Base-by-base conservation (phyloP, 306 rosid genomes). In the Gillenia trifoliata region DNA sequence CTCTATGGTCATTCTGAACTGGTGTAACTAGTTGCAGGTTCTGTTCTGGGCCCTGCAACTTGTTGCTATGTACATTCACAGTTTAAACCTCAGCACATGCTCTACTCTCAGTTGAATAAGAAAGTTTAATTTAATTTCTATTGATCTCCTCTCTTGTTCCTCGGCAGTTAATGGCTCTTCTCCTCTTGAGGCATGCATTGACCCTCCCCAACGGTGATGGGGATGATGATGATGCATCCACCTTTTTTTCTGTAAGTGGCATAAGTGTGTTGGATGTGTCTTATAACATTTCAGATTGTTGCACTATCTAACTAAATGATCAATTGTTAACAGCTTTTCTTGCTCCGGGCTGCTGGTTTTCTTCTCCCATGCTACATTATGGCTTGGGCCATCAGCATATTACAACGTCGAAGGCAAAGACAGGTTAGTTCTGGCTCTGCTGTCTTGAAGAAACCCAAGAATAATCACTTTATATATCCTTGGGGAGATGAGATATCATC, bases 261-360 rank as follows among this genome's bases (percentile, higher is more conserved):
- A 7, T 55, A 5, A n/a, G 2, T 38, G 50, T 68, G 20, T 45
- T 69, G 33, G 12, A 64, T 49, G 23, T 56, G 64, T 50, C 70
- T 59, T 19, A 0, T 30, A 34, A 40, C 41, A 50, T 31, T 76
- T 26, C 50, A 11, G n/a, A 61, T 66, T 22, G 36, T 52, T 80
- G 10, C 34, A 28, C 41, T 25, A 8, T 81, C 56, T 77, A 31
- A 68, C 57, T 73, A 38, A 50, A 54, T 76, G 47, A 77, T 82
- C 61, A n/a, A 41, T 38, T 40, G 29, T 77, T 67, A 61, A 52
- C 89, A 89, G 92, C 75, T 89, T 70, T 80, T 85, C 81, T 75
- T 87, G 79, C 86, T 87, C 43, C 83, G 90, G 11, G 86, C 89
- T 66, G 91, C 84, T 84, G 90, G 90, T 49, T 85, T 89, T 66